Evolutionary conservation across 2,329 filamentous ascomycete genomes (phyloP).

Genomic region (Colletotrichum chlorophyti): DNA sequence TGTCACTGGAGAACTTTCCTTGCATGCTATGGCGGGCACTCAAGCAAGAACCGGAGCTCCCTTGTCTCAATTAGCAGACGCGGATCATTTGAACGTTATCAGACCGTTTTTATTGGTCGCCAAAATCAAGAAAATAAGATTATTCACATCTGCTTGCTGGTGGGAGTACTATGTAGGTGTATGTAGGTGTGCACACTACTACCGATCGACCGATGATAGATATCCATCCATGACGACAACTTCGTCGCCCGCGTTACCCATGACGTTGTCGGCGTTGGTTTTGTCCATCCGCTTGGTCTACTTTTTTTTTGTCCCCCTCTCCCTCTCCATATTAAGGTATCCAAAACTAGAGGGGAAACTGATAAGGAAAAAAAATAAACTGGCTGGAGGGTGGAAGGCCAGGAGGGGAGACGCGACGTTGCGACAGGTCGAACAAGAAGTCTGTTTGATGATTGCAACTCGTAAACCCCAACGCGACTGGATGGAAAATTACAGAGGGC

Average conservation of each 20-base stretch:
- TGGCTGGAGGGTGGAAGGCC: too few species aligned
- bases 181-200: too few species aligned
- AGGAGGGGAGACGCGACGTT: neutral
- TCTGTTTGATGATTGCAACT: constrained; percentile 27
- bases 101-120: constrained; percentile 10
- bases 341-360: too few species aligned
- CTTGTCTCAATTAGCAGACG: neutral
- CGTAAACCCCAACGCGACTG: constrained; percentile 2
- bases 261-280: too few species aligned
- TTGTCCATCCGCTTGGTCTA: too few species aligned
- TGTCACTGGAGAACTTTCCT: constrained; percentile 16
- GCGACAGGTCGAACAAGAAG: constrained; percentile 18
- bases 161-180: too few species aligned
- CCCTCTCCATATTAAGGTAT: constrained; percentile 16
- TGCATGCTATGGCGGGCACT: constrained; percentile 18
- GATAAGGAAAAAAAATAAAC: too few species aligned
- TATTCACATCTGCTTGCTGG: too few species aligned
- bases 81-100: constrained; percentile 10
- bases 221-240: too few species aligned
- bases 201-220: too few species aligned
- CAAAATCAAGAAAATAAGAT: neutral
- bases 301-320: constrained; percentile 7
- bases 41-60: neutral
- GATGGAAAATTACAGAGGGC: too few species aligned
- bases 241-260: too few species aligned